Evolutionary conservation across 2,329 filamentous ascomycete species (phyloP), one percentile per base, ranked within the genome.

Genomic region (Pseudogymnoascus sp.): DNA sequence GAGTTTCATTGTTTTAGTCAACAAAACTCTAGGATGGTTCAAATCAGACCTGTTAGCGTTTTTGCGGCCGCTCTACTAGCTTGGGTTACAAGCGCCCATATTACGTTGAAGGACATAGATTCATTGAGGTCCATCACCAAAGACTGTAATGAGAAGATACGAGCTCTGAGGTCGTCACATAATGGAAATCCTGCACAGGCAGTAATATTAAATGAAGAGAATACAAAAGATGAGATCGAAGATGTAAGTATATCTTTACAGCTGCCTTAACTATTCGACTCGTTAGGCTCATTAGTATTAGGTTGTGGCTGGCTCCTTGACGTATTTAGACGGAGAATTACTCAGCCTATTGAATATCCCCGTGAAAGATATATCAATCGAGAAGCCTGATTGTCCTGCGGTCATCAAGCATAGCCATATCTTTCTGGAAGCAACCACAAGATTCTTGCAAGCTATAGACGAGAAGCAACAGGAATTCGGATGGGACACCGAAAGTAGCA

Each of bases 361-460:
- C 2, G 50, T 63, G 38, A 33, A 37, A 41, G 6, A 41, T 6
- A 40, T 26, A 59, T 4, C 22, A 19, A 38, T 31, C 16, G 16
- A 50, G 59, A 61, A 61, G 12, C 33, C 37, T 22, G 14, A 53
- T 28, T 69, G 71, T 50, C n/a, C 62, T 0, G 60, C 4, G 8
- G 64, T 67, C 7, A 65, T 65, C 12, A 37, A 46, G 3, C 69
- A 73, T 24, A 71, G 69, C 46, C 67, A 73, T 63, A 61, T 50
- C 6, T 72, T 73, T 59, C 41, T 73, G 2, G 41, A 46, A 6
- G 62, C 68, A 7, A 73, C 71, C 3, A 68, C 69, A 1, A 62
- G 65, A 10, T 70, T 73, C 24, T 62, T 74, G 6, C 64, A 69
- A 61, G 65, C 64, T 19, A 64, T 73, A 4, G 69, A 73, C 24